phyloP scores from a whole-genome alignment of 768 basidiomycete genomes.

The Macrocybe gigantea region DNA sequence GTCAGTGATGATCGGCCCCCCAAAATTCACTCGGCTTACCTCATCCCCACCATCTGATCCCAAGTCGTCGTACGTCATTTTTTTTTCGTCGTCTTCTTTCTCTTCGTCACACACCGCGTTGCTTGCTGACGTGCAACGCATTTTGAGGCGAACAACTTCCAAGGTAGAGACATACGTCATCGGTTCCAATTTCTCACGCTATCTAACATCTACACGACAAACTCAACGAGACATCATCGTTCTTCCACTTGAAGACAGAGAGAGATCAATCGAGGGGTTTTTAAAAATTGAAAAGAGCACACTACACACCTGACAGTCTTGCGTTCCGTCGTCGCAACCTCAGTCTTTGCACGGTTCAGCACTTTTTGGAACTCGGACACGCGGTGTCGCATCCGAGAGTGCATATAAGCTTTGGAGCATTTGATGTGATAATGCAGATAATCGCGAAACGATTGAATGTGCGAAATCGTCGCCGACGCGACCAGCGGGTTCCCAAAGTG shows the following conservation, averaged over 20 bases:
- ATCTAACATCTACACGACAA: slow-evolving; percentile 1
- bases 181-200: neutral
- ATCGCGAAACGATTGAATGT: slow-evolving; percentile 95
- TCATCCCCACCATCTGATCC: slow-evolving; percentile 13
- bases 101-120: no score
- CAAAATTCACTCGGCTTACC: slow-evolving; percentile 35
- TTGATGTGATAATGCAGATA: slow-evolving; percentile 99
- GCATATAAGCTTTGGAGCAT: slow-evolving; percentile 98
- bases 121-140: neutral
- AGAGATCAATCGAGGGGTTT: slow-evolving; percentile 1
- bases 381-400: slow-evolving; percentile 90
- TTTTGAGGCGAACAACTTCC: neutral
- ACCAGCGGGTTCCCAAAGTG: slow-evolving; percentile 75
- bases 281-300: slow-evolving; percentile 1
- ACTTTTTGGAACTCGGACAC: slow-evolving; percentile 96
- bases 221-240: slow-evolving; percentile 50
- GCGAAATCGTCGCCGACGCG: slow-evolving; percentile 81
- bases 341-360: slow-evolving; percentile 92
- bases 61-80: no score
- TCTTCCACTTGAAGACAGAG: slow-evolving; percentile 38
- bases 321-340: slow-evolving; percentile 72
- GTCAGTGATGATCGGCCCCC: slow-evolving; percentile 36
- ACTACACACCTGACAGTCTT: slow-evolving; percentile 85
- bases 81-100: no score
- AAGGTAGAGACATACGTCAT: slow-evolving; percentile 2